Percentiles rank a stretch among this genome's conserved stretches.
These are phyloP conservation scores for Diplodia intermedia DNA, from an alignment of 2,329 filamentous ascomycete genomes.

Conservation along the genomic window DNA sequence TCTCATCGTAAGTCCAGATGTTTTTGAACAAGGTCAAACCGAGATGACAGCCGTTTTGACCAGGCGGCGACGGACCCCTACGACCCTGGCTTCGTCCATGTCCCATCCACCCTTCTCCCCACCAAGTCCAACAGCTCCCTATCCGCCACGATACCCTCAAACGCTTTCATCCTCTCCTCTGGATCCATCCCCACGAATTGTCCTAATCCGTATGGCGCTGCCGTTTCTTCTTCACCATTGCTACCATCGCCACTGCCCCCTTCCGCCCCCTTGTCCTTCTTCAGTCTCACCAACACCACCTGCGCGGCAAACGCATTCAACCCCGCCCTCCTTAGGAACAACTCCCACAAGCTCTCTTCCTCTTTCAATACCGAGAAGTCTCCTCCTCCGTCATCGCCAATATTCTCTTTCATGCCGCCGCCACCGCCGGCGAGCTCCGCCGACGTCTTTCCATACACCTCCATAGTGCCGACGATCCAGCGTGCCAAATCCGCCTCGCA, in stretches of 20 bases:
- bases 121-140: conserved; percentile 60
- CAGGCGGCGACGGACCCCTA: not conserved
- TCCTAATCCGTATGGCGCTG: conserved; percentile 52
- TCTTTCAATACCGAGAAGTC: conserved; percentile 40
- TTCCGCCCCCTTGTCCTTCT: conserved; percentile 33
- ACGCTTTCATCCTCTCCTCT: conserved; percentile 57
- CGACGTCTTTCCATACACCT: conserved; percentile 44
- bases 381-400: too few species aligned
- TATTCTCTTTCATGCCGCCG: conserved; percentile 7
- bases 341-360: conserved; percentile 71
- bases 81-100: conserved; percentile 47
- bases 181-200: conserved; percentile 64
- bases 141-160: conserved; percentile 63
- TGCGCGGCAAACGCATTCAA: conserved; percentile 77
- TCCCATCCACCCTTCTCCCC: conserved; percentile 58
- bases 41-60: not conserved
- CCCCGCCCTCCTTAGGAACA: conserved; percentile 69
- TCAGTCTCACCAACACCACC: conserved; percentile 61
- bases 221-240: too few species aligned
- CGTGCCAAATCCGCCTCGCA: conserved; percentile 50
- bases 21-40: not conserved
- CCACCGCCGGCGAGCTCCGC: conserved; percentile 36
- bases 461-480: conserved; percentile 45
- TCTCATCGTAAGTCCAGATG: not conserved
- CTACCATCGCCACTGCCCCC: conserved; percentile 8